Evolutionary conservation across 2,329 filamentous ascomycete genomes (phyloP), one percentile per base, ranked within the genome.

Genomic region (Aspergillus niger): DNA sequence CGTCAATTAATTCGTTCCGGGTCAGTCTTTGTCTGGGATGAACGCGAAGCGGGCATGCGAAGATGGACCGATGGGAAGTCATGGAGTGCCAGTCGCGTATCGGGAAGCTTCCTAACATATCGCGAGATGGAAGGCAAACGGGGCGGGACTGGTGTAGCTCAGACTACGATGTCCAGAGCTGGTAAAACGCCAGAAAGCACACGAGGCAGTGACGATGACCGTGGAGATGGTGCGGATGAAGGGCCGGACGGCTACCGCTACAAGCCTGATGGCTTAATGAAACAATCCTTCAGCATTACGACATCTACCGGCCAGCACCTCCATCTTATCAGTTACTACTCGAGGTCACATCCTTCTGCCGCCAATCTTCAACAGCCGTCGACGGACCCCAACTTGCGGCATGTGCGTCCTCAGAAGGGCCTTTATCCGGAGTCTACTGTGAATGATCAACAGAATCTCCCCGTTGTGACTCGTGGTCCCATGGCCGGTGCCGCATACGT

Each of bases 1-100:
- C 87, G 95, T 63, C 93, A 97, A 74, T 92, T 92, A 3, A 99
- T 99, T 76, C 89, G 92, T 72, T 97, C 94, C 0, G 95, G 95
- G 47, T 99, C 95, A 0, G 94, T 99, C 3, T 99, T 98, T 72
- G 95, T 99, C n/a, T 99, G 95, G 95, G 95, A 99, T 76, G 95
- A 99, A 82, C 85, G 94, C 69, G 95, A 99, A 81, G 95, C 95
- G 10, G 95, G 95, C 67, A 99, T 99, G 95, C 86, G 95, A 72
- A 85, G 95, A 77, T 99, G 95, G 95, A 99, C 95, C 0, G 95
- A 99, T 70, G 95, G 95, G 59, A 99, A 99, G 77, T 98, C 94
- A 38, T 99, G 95, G 95, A 98, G 94, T 73, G 95, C 95, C 36
- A 98, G 94, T 79, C 87, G 95, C 64, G 95, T 99, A 0, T 98